Evolutionary conservation across 139 green algal genomes (phyloP), one percentile per base, ranked within the genome.

Genomic region (Closterium sp.): DNA sequence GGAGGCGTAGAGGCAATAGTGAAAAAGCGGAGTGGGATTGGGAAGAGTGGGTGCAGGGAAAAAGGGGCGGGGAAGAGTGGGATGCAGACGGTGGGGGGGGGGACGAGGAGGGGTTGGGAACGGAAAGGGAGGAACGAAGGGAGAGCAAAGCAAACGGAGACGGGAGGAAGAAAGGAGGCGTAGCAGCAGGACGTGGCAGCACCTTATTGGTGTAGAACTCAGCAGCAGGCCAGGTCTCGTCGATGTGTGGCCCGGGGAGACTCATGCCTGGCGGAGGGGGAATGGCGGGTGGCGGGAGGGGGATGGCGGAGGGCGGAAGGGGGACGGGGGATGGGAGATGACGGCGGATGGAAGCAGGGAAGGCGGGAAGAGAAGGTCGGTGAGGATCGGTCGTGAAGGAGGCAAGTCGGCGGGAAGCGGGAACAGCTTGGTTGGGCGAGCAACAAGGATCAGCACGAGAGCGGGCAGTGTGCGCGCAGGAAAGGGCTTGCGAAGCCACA

Each of bases 121-220:
- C 2, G 62, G 62, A 79, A 79, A 4, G 62, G 62, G 62, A 79
- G 19, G 19, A 24, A 79, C 28, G 9, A 87, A 19, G 28, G 85
- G n/a, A 87, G 85, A 87, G 27, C 28, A 24, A 86, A 86, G 4
- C 9, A 86, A 86, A 86, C 24, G 27, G 27, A 86, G 79, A 86
- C 24, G 2, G 11, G 27, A 86, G 5, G 79, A 86, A 86, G 79
- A 86, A 86, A 17, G 79, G 79, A 17, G 11, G 73, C 9, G 62
- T 79, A 27, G 62, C 62, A 79, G 19, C 62, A 79, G 1, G 62
- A 79, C 62, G 62, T 79, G 62, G 62, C 62, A 79, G 62, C 62
- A 93, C 91, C 95, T 99, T 99, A 95, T 98, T 99, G 32, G 96
- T 93, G 79, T 96, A 99, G 91, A 99, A 99, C 92, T 99, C 97